Evolutionary conservation across 2,329 filamentous ascomycete genomes (phyloP), one percentile per base, ranked within the genome.

Genomic region (Didymella glomerata): DNA sequence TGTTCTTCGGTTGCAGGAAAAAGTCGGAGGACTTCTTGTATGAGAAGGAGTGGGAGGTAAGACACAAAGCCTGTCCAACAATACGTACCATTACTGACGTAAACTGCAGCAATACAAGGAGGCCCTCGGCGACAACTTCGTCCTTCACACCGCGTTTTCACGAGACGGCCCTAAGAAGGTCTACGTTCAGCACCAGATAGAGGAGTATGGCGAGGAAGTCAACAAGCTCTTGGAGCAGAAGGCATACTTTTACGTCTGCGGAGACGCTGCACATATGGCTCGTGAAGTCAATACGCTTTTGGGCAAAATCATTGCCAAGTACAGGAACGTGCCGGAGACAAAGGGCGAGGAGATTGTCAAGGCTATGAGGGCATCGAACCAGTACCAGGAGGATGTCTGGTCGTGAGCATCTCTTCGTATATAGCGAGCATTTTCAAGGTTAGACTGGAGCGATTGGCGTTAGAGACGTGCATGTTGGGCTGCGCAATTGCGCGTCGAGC

Each of bases 281-380:
- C 89, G 93, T 57, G 93, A 96, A 77, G 93, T 97, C 72, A 97
- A 96, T 77, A 84, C 89, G 24, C 87, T 92, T n/a, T 84, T 99
- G 42, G 90, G 85, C 25, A 89, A 96, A 76, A 96, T 98, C 73
- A 89, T 99, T 68, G 84, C 93, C 25, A 88, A 93, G 75, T 86
- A 96, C 77, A 87, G 95, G 53, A 90, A 90, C 49, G 85, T 98
- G 58, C 84, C 92, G 1, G 90, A 94, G 71, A 83, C 89, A 64
- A 97, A 97, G 85, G 95, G 88, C 14, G 95, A 99, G 80, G 94
- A 98, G 75, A 89, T 97, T 72, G 93, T 99, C 61, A 99, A 98
- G 86, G 89, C 89, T 70, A 97, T 99, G 94, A 89, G 95, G 74
- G 89, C 91, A 67, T 88, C 90, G 66, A 97, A 96, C 79, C 92